These are phyloP conservation scores for Exophiala sp. DNA, from an alignment of 2,329 filamentous ascomycete species.

Conservation along the genomic window DNA sequence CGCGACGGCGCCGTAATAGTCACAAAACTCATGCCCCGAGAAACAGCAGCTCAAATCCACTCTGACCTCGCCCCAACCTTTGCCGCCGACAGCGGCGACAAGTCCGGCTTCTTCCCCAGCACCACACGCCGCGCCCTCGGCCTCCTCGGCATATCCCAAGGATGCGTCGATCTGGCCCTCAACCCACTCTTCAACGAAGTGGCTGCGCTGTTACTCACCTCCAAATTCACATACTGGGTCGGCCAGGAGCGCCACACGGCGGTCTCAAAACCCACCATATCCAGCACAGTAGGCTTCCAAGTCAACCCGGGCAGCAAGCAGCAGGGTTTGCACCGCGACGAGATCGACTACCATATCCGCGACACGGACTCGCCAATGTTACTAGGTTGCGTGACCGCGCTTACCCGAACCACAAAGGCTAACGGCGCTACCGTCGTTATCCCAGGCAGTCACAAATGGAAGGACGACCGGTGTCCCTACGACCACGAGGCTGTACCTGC, in stretches of 20 bases:
- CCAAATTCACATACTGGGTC: constrained; percentile 36
- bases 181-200: constrained; percentile 35
- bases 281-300: constrained; percentile 32
- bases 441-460: constrained; percentile 30
- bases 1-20: constrained; percentile 23
- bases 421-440: constrained; percentile 34
- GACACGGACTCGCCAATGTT: constrained; percentile 36
- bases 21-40: constrained; percentile 15
- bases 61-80: constrained; percentile 25
- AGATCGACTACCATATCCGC: constrained; percentile 33
- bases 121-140: constrained; percentile 36
- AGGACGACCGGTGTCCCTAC: constrained; percentile 11
- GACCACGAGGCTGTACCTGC: constrained; percentile 27
- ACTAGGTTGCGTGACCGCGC: constrained; percentile 37
- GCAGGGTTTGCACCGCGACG: constrained; percentile 31
- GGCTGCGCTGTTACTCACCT: constrained; percentile 34
- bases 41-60: constrained; percentile 17
- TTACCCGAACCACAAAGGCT: constrained; percentile 23
- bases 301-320: constrained; percentile 27
- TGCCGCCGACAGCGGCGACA: constrained; percentile 19
- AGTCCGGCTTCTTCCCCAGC: constrained; percentile 28
- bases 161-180: constrained; percentile 36
- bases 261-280: constrained; percentile 28
- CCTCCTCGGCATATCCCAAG: constrained; percentile 37
- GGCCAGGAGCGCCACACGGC: constrained; percentile 19